Evolutionary conservation across 2,329 filamentous ascomycete genomes (phyloP).

Genomic region (Neofusicoccum ribis): DNA sequence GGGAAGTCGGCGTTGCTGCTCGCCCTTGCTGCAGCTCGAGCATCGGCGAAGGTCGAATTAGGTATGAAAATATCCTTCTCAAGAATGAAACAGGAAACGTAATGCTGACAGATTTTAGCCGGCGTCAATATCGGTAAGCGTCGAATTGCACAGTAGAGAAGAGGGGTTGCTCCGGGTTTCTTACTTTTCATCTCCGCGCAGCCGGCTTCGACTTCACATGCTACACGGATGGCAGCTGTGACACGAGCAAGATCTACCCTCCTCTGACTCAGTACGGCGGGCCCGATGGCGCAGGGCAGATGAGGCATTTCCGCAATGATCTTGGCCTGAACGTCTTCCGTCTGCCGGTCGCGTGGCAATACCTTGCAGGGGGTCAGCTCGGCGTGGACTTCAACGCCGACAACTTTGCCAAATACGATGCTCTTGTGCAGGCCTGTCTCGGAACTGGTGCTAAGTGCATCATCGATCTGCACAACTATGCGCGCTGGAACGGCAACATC

Average conservation of each 20-base stretch:
- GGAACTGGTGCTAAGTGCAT: constrained; percentile 26
- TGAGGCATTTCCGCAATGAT: constrained; percentile 21
- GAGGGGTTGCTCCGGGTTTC: neutral
- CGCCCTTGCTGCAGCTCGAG: neutral
- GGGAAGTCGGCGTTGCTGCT: neutral
- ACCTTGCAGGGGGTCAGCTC: constrained; percentile 28
- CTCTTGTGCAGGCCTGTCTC: constrained; percentile 31
- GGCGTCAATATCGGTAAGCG: neutral
- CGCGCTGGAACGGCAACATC: constrained; percentile 17
- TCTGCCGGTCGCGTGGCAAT: constrained; percentile 25
- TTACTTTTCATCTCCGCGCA: constrained; percentile 26
- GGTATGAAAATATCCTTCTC: neutral
- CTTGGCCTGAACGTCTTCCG: constrained; percentile 23
- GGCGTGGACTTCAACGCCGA: constrained; percentile 28
- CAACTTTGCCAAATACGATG: constrained; percentile 29
- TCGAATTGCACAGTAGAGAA: neutral
- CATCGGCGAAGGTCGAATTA: neutral
- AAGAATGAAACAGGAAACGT: too few relatives aligned
- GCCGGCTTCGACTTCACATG: constrained; percentile 37
- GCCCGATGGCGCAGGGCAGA: constrained; percentile 20
- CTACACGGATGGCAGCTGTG: constrained; percentile 43
- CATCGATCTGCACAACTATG: constrained; percentile 34
- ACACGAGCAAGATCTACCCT: constrained; percentile 30
- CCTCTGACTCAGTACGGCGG: constrained; percentile 25
- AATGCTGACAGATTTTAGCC: neutral